Base-by-base conservation (phyloP, 192 early-diverging fungal genomes). In the Coemansia sp. region DNA sequence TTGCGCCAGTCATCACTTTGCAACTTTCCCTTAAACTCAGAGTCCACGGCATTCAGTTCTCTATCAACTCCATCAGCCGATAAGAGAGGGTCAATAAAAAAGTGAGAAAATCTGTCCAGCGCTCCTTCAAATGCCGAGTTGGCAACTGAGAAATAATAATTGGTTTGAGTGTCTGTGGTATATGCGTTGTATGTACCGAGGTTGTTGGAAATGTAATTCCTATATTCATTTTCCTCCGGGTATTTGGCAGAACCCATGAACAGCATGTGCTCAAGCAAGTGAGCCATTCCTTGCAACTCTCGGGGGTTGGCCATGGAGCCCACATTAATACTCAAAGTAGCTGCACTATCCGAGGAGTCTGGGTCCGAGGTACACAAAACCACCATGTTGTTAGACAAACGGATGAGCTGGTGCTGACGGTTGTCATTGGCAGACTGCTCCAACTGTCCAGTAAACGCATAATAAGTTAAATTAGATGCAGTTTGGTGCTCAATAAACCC, bases 31-130 rank as follows among this genome's bases (percentile, higher is more conserved):
- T 92, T 92, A 77, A 89, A 89, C 57, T 98, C 95, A 1, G 93
- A 94, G 69, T 98, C 92, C 8, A 98, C 92, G 1, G 92, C 92
- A 16, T 84, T 77, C 53, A 96, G 62, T 68, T 98, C 94, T 22
- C 90, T 82, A 23, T 94, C 92, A 11, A 88, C 91, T 58, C 89
- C 88, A 23, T 81, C 82, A 18, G 85, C 84, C 28, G 82, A 77
- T 71, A 95, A 92, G 23, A 94, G 82, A 6, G 93, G 92, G 14
- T 80, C 73, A 14, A 90, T 89, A 64, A 97, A 97, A 65, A 93
- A 95, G 56, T 92, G 86, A 0, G 91, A 80, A 61, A 92, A 88
- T 30, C 86, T 62, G 53, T 85, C 85, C 30, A 88, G 62, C 6
- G 80, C 83, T 22, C 62, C 80, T 53, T 84, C 83, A 18, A 87